Base-by-base conservation (phyloP, 495 filamentous ascomycete species). In the Penicillium psychrofluorescens region DNA sequence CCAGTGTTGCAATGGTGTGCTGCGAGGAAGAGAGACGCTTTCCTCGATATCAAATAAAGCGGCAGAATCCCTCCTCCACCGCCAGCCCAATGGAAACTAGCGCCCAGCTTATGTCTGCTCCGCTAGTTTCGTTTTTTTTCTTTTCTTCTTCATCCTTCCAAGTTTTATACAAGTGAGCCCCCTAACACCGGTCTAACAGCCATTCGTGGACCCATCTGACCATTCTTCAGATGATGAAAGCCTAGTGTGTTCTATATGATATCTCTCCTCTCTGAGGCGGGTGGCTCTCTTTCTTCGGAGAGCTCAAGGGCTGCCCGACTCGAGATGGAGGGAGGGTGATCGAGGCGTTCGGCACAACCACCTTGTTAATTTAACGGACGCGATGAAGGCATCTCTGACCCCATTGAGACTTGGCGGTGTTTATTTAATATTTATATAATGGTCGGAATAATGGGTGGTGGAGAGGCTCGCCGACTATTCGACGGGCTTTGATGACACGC, bases 311-410 rank as follows among this genome's bases (percentile, higher is more conserved):
- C 86, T 79, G 79, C 76, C 63, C 61, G 74, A 80, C 61, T 66
- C 79, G 70, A 67, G 70, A 66, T 61, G 73, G 73, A 54, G 82
- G 78, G 76, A 86, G 80, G 70, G 74, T 98, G 92, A 98, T 78
- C 88, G 84, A 76, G 79, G 94, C 88, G 94, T 95, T 90, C 89
- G 90, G 88, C 92, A 96, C 92, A 95, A 77, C 68, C 71, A 83
- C 81, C 90, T 95, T 95, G 87, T 55, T 95, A 94, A 86, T 71
- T 74, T 72, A 57, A 86, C 89, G 90, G 85, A 95, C 91, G 94
- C 90, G 78, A 86, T 82, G 77, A 85, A 79, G 83, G 88, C 88
- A 95, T 89, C 89, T 97, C 92, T 97, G 92, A 97, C 48, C 65
- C 59, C 51, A 11, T 40, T 44, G 13, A 44, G 38, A 63, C 68